Conservation (phyloP, 2,329 filamentous ascomycete genomes). For the Sporothrix brasiliensis region DNA sequence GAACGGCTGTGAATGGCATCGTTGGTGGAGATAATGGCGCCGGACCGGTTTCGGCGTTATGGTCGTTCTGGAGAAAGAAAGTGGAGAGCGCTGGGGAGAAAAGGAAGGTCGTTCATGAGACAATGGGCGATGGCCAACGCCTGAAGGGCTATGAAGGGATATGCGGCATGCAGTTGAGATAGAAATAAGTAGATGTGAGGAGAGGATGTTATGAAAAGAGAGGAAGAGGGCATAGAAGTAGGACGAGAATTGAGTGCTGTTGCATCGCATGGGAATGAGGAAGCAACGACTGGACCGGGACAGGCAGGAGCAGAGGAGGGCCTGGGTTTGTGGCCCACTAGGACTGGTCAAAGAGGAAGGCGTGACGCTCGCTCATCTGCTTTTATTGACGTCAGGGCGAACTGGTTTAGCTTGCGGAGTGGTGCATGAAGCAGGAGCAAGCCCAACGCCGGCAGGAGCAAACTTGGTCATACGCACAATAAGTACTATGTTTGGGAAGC, state of each 20-base stretch:
- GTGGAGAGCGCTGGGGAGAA: constrained; percentile 16
- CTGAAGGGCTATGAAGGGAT: not conserved
- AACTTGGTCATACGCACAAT: not conserved
- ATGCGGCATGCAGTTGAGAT: not conserved
- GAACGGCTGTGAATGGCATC: not conserved
- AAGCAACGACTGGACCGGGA: constrained; percentile 12
- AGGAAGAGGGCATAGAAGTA: not conserved
- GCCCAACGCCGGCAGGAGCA: not conserved
- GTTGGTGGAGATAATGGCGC: constrained; percentile 23
- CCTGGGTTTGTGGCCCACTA: not conserved
- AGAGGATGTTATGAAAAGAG: not conserved
- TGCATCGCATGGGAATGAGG: not conserved
- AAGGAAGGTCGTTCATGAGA: constrained; percentile 3
- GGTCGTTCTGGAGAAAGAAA: constrained; percentile 2
- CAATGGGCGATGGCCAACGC: not conserved
- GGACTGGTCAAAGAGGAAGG: not conserved
- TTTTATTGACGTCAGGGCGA: constrained; percentile 24
- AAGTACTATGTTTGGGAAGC: not conserved
- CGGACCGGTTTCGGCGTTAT: constrained; percentile 24
- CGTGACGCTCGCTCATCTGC: constrained; percentile 1
- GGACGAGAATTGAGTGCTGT: not conserved
- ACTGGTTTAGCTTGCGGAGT: constrained; percentile 2
- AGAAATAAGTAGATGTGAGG: not conserved
- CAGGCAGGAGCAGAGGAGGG: not conserved
- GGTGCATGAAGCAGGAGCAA: not conserved